phyloP scores from a whole-genome alignment of 2,329 filamentous ascomycete species.

The Aspergillus sp. region DNA sequence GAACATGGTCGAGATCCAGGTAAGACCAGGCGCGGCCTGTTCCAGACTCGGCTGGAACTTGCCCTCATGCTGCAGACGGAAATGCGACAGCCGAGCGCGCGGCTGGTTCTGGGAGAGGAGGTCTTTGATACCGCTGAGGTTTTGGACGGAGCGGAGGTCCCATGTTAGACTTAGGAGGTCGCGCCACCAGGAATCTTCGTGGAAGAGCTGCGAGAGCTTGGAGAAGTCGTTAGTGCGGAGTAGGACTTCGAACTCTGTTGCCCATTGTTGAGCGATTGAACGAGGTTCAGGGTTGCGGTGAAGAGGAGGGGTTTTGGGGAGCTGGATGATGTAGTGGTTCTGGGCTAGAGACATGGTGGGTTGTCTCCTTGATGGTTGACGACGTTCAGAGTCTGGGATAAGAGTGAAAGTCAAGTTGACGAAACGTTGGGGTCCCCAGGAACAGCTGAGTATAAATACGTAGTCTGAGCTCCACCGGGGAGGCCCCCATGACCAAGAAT shows the following conservation, averaged over 20 bases:
- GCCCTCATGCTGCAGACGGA: constrained; percentile 35
- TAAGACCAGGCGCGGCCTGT: constrained; percentile 29
- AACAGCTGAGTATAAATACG: not conserved
- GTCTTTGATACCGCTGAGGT: constrained; percentile 28
- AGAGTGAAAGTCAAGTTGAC: not conserved
- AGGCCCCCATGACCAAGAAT: constrained; percentile 3
- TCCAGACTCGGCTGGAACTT: constrained; percentile 31
- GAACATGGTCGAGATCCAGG: constrained; percentile 41
- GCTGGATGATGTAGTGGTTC: constrained; percentile 31
- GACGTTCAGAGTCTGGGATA: not conserved
- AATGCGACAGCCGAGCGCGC: constrained; percentile 25
- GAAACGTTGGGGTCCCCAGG: not conserved
- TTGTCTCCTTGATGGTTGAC: no score
- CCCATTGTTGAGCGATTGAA: constrained; percentile 34
- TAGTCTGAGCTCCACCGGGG: not conserved
- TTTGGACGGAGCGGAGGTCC: constrained; percentile 39
- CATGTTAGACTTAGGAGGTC: constrained; percentile 42
- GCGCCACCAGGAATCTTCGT: constrained; percentile 43
- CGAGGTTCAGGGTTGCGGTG: constrained; percentile 22
- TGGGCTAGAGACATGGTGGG: constrained; percentile 18
- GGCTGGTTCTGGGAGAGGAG: constrained; percentile 31
- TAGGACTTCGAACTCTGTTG: constrained; percentile 27
- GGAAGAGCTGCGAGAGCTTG: constrained; percentile 29
- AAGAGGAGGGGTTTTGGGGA: constrained; percentile 25
- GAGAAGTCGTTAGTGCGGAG: constrained; percentile 19